Evolutionary conservation across 2,329 filamentous ascomycete species (phyloP).

Genomic region (Fusarium avenaceum): DNA sequence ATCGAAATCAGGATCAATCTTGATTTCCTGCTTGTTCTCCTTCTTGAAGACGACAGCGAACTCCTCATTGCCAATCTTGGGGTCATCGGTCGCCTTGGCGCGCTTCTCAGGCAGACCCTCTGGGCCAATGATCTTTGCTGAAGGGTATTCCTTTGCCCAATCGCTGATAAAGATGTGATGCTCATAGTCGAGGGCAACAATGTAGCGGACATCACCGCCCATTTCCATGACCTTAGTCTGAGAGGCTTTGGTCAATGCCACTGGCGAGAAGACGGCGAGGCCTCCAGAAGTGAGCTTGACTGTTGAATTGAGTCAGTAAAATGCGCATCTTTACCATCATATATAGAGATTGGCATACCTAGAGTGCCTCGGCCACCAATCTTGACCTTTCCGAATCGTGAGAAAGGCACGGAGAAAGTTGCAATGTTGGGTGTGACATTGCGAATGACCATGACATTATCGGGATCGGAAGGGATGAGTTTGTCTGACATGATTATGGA

Average conservation of each 20-base stretch:
- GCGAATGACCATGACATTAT: constrained; percentile 90
- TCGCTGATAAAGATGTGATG: constrained; percentile 94
- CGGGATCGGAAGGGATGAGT: constrained; percentile 78
- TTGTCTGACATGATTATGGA: constrained; percentile 68
- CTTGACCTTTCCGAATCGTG: constrained; percentile 82
- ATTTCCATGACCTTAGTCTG: constrained; percentile 73
- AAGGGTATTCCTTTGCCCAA: constrained; percentile 84
- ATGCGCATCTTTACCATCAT: background rate
- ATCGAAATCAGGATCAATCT: constrained; percentile 83
- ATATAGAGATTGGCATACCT: constrained; percentile 63
- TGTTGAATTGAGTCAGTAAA: constrained; percentile 51
- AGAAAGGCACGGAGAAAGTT: constrained; percentile 86
- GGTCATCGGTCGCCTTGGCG: constrained; percentile 64
- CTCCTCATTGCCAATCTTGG: constrained; percentile 62
- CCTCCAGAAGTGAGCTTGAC: constrained; percentile 83
- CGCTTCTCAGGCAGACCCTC: constrained; percentile 89
- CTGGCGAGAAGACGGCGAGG: constrained; percentile 92
- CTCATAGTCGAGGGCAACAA: constrained; percentile 89
- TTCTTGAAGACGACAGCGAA: constrained; percentile 78
- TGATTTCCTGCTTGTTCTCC: constrained; percentile 64
- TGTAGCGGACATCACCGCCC: constrained; percentile 81
- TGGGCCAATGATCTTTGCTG: constrained; percentile 83
- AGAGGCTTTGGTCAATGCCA: constrained; percentile 83
- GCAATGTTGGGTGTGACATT: constrained; percentile 83
- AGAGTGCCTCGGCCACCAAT: constrained; percentile 90